Evolutionary conservation across 2,329 filamentous ascomycete genomes (phyloP), one percentile per base, ranked within the genome.

Genomic region (Aspergillus brasiliensis): DNA sequence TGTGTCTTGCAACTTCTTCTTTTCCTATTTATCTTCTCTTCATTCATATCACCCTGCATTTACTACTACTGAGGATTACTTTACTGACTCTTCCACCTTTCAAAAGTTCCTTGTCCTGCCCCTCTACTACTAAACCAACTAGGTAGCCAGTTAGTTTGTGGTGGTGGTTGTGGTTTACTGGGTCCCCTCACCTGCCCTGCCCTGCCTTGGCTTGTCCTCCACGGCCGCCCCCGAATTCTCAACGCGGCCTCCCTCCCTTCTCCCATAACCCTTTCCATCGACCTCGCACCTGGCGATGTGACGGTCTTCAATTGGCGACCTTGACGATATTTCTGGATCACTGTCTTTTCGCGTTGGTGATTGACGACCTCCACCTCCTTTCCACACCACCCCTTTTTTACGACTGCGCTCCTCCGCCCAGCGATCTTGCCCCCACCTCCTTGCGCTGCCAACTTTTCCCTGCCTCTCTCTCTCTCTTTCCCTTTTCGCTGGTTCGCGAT

Each of bases 361-460:
- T 65, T 62, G 62, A 62, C 62, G 51, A 40, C 56, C 48, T 61
- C 59, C 57, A 59, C 62, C 57, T 67, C 52, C 52, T 55, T 55
- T 23, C 61, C 31, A 34, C 31, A 5, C 56, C 53, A 60, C 61
- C 55, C 55, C 56, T 62, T 65, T 64, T 65, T 59, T 47, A 51
- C 61, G 42, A 55, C 56, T 40, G 44, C 57, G 52, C 59, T 62
- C 61, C 53, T 62, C 54, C 53, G 58, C 56, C 57, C 58, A 58
- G 48, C 56, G 56, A 57, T 51, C 17, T 42, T 27, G 46, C n/a
- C 49, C 63, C 51, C 57, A 49, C 53, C 51, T 58, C 54, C 54
- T 60, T 56, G 47, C 52, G 38, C 56, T 37, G 49, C 46, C 55
- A 48, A 54, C 56, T 55, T 34, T 34, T 38, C 42, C 55, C 48